Conservation (phyloP, 1,284 basidiomycete species). For the Gomphus bonarii region DNA sequence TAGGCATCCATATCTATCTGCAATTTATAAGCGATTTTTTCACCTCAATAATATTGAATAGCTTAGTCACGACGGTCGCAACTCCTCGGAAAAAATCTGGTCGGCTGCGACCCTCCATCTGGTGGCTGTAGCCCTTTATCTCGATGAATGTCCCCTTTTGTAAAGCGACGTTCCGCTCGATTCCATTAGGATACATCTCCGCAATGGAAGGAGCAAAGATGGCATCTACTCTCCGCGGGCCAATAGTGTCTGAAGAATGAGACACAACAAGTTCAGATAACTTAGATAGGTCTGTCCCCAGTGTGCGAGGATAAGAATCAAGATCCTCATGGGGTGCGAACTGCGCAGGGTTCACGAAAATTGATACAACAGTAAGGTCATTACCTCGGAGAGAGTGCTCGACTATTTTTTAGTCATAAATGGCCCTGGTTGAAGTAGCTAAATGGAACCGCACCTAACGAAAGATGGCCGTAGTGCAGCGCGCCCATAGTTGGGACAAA, state of each 20-base stretch:
- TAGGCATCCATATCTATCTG: background rate
- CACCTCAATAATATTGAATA: slow-evolving; percentile 88
- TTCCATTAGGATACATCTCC: slow-evolving; percentile 87
- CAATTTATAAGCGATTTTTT: slow-evolving; percentile 15
- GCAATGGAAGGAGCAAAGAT: slow-evolving; percentile 70
- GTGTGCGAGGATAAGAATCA: slow-evolving; percentile 81
- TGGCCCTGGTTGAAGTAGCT: slow-evolving; percentile 11
- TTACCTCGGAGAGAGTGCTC: slow-evolving; percentile 66
- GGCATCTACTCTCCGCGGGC: slow-evolving; percentile 41
- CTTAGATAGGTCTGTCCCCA: slow-evolving; percentile 53
- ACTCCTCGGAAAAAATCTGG: slow-evolving; percentile 96
- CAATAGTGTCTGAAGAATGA: slow-evolving; percentile 11
- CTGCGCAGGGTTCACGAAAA: slow-evolving; percentile 97
- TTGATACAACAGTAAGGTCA: slow-evolving; percentile 84
- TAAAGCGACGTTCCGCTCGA: slow-evolving; percentile 62
- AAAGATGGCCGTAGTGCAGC: slow-evolving; percentile 86
- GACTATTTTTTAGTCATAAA: slow-evolving; percentile 29
- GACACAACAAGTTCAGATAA: slow-evolving; percentile 25
- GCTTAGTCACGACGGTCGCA: slow-evolving; percentile 89
- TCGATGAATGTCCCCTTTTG: slow-evolving; percentile 90
- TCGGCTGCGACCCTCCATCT: slow-evolving; percentile 78
- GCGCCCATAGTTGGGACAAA: slow-evolving; percentile 98
- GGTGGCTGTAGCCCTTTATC: slow-evolving; percentile 76
- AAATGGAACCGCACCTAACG: slow-evolving; percentile 52
- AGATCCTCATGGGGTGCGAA: slow-evolving; percentile 96